Percentiles rank a stretch among this genome's conserved stretches.
Evolutionary conservation across 495 filamentous ascomycete species (phyloP).

Genomic region (Tuber brumale): DNA sequence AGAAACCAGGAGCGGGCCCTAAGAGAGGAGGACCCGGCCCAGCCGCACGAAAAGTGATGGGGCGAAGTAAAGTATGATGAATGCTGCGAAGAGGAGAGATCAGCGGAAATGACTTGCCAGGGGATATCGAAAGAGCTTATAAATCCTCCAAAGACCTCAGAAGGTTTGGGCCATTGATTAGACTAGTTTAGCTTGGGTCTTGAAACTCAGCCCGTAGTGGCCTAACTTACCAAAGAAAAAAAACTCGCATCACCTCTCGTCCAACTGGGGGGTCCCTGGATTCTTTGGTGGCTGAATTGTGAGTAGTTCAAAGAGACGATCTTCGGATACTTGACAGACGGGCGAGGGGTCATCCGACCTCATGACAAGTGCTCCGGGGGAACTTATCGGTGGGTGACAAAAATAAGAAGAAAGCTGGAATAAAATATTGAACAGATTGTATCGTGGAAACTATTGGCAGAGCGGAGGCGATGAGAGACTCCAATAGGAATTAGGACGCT

Average conservation of each 20-base stretch:
- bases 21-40: neutral
- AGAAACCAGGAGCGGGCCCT: neutral
- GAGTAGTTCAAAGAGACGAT: neutral
- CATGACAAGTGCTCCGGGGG: neutral
- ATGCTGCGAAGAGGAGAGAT: neutral
- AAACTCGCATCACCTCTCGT: neutral
- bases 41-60: neutral
- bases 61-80: neutral
- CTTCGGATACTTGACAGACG: neutral
- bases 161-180: neutral
- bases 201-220: neutral
- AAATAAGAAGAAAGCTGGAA: neutral
- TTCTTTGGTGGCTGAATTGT: neutral
- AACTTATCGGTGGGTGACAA: neutral
- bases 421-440: neutral
- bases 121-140: neutral
- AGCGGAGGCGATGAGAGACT: neutral
- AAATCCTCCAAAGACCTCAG: neutral
- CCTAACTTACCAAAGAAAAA: neutral
- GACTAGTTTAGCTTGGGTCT: neutral
- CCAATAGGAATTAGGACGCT: neutral
- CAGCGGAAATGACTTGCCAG: neutral
- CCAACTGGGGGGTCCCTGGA: neutral
- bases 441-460: neutral
- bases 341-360: neutral